A percentile compares a stretch with the other conserved stretches of the same genome.
Conservation (phyloP, 345 rosid genomes). For the Moricandia moricandioides region DNA sequence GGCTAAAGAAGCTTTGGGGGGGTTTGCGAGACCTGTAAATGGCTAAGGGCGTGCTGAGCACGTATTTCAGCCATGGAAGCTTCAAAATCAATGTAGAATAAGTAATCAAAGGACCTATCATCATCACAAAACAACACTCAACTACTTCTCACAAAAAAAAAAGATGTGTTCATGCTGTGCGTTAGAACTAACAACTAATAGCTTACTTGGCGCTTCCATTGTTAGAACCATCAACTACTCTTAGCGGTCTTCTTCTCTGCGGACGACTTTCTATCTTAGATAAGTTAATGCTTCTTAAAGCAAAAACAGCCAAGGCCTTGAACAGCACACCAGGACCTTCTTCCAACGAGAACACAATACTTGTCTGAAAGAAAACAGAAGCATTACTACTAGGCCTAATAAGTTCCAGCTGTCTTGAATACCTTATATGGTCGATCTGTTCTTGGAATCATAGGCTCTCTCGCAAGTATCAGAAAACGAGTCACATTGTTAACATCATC, state of each 20-base stretch:
- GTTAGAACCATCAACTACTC: slow-evolving; percentile 82
- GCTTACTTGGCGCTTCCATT: slow-evolving; percentile 76
- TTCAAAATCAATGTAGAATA: slow-evolving; percentile 83
- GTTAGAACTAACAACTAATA: slow-evolving; percentile 1
- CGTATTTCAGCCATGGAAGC: slow-evolving; percentile 94
- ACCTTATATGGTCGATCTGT: slow-evolving; percentile 74
- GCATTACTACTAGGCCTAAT: slow-evolving; percentile 7
- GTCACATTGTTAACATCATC: slow-evolving; percentile 74
- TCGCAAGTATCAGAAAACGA: slow-evolving; percentile 82
- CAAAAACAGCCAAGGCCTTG: slow-evolving; percentile 90
- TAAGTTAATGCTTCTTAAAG: slow-evolving; percentile 75
- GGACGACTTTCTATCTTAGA: slow-evolving; percentile 98
- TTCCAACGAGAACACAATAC: slow-evolving; percentile 92
- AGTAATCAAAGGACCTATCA: slow-evolving; percentile 85
- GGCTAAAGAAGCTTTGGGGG: not conserved
- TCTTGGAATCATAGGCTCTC: slow-evolving; percentile 87
- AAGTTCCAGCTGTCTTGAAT: not conserved
- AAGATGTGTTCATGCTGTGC: not conserved
- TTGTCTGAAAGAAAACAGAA: slow-evolving; percentile 56
- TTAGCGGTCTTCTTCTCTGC: slow-evolving; percentile 60
- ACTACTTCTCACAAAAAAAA: not conserved
- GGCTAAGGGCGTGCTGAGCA: slow-evolving; percentile 74
- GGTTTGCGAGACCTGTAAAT: slow-evolving; percentile 59
- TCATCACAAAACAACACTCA: slow-evolving; percentile 31
- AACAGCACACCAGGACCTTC: slow-evolving; percentile 92